Evolutionary conservation across 2,329 filamentous ascomycete species (phyloP).

Genomic region (Exophiala xenobiotica): DNA sequence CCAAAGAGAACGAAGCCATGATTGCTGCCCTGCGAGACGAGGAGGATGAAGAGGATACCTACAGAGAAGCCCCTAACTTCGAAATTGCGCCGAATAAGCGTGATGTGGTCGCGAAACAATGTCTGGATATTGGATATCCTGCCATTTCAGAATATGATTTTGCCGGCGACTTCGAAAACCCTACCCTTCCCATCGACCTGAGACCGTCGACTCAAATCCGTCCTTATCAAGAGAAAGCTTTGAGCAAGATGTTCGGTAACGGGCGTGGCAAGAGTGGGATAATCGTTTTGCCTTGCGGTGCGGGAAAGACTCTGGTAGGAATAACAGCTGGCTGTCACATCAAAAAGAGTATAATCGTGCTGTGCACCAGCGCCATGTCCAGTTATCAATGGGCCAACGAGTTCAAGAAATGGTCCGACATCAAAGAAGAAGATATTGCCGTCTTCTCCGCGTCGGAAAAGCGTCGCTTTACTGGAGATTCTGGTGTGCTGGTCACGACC

Average conservation of each 20-base stretch:
- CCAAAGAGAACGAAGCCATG: conserved; percentile 44
- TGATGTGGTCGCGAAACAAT: conserved; percentile 84
- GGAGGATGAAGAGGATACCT: conserved; percentile 79
- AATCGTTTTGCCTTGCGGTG: conserved; percentile 93
- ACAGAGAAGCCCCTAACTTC: conserved; percentile 88
- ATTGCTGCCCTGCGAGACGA: conserved; percentile 66
- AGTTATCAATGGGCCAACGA: conserved; percentile 96
- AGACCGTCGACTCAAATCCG: conserved; percentile 87
- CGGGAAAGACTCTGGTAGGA: conserved; percentile 95
- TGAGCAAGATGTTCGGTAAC: conserved; percentile 99
- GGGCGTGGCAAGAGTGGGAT: conserved; percentile 95
- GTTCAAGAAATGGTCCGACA: conserved; percentile 99
- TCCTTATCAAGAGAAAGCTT: conserved; percentile 92
- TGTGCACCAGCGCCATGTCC: conserved; percentile 97
- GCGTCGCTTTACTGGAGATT: conserved; percentile 77
- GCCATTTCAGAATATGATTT: conserved; percentile 98
- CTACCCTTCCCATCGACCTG: conserved; percentile 90
- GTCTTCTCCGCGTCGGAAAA: conserved; percentile 95
- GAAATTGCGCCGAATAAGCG: conserved; percentile 81
- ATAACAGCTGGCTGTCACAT: conserved; percentile 97
- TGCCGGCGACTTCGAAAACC: conserved; percentile 81
- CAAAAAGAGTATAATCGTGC: conserved; percentile 91
- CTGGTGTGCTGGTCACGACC: conserved; percentile 94
- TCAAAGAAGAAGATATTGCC: conserved; percentile 87
- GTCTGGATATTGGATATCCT: conserved; percentile 80